Evolutionary conservation across 805 yeast species (phyloP), one percentile per base, ranked within the genome.

Genomic region (Lipomyces sp.): DNA sequence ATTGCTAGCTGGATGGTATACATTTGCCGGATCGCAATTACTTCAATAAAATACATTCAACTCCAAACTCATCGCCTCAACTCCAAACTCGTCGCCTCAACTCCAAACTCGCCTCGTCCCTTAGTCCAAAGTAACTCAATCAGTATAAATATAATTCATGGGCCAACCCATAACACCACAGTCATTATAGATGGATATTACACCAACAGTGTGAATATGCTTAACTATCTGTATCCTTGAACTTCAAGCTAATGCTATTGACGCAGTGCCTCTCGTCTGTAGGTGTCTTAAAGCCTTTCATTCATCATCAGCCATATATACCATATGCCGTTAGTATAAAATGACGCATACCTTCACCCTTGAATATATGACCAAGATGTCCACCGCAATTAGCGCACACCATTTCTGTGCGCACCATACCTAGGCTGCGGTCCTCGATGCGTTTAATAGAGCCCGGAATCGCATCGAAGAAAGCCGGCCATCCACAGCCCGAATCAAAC

Each of bases 401-500:
- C 88, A 95, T 93, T 76, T 95, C 99, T 11, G 87, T 90, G 69
- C 99, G 83, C 13, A 80, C 81, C 95, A 89, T 92, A 0, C 98
- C 98, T 59, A 80, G 78, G 6, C 88, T 77, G 0, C 64, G 73
- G 77, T 95, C 99, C 24, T 80, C 82, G 65, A 83, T 78, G 11
- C 88, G 81, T 29, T 77, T 82, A 51, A 95, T 83, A 4, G 97
- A 83, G 0, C 92, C 93, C 0, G 97, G 96, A 51, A 90, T 80
- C 0, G 96, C 97, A 65, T 91, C 89, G 77, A 88, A 94, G 77
- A 95, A 95, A 0, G 97, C 93, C 0, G 99, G 99, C 99, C 99
- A 95, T 2, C 99, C 99, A 77, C 99, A 95, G 62, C 92, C 92
- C 11, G 97, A 86, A 65, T 89, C 87, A 73, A 95, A 95, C 77